Percentiles rank a stretch among this genome's conserved stretches.
Conservation (phyloP, 306 rosid species). For the Urtica urens region DNA sequence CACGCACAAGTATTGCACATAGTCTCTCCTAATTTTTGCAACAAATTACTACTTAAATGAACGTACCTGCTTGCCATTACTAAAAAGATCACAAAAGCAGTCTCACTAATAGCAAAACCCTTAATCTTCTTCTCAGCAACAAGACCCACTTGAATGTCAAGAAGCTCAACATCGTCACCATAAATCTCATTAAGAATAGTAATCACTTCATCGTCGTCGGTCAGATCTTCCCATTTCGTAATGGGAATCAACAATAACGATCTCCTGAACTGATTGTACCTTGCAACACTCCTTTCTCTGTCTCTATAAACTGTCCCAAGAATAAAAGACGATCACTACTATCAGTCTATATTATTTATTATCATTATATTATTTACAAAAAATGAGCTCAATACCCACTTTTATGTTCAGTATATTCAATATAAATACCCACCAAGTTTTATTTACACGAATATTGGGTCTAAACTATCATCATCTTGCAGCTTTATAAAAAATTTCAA, state of each 20-base stretch:
- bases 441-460: no score
- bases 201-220: constrained; percentile 39
- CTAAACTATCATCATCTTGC: no score
- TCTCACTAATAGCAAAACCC: constrained; percentile 55
- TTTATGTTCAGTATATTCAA: no score
- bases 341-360: no score
- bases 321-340: no score
- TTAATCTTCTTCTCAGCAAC: constrained; percentile 57
- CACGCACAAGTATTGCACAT: no score
- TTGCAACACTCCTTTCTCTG: constrained; percentile 46
- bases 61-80: constrained; percentile 47
- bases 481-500: no score
- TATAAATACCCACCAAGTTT: no score
- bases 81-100: constrained; percentile 41
- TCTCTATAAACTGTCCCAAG: constrained; percentile 45
- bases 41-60: no score
- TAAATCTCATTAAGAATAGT: constrained; percentile 31
- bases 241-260: constrained; percentile 33
- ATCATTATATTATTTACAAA: no score
- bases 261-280: constrained; percentile 48
- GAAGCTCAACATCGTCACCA: constrained; percentile 42
- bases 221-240: constrained; percentile 45
- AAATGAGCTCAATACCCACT: no score
- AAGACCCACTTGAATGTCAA: constrained; percentile 42
- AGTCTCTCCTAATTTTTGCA: no score